A percentile compares a stretch with the other conserved stretches of the same genome.
Evolutionary conservation across 805 yeast genomes (phyloP).

Genomic region (Saccharomycopsis sp.): DNA sequence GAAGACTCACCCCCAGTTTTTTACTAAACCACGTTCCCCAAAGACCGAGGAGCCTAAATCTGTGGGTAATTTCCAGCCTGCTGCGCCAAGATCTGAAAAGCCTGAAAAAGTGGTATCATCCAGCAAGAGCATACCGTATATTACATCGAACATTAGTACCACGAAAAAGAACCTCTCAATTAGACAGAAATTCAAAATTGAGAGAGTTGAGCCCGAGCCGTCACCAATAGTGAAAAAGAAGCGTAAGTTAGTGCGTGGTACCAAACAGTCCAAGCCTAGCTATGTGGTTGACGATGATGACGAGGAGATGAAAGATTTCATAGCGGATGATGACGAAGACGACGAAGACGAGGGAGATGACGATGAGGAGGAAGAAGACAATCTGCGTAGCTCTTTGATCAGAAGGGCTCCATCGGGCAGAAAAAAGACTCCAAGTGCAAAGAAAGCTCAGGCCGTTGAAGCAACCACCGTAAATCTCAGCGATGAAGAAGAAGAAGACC

Average conservation of each 20-base stretch:
- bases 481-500: conserved; percentile 28
- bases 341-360: conserved; percentile 45
- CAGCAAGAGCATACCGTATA: background rate
- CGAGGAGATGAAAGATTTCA: conserved; percentile 22
- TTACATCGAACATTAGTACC: conserved; percentile 11
- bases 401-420: background rate
- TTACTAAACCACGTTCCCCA: conserved; percentile 2
- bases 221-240: conserved; percentile 26
- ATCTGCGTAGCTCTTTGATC: conserved; percentile 11
- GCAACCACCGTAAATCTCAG: conserved; percentile 12
- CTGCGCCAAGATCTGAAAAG: background rate
- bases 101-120: background rate
- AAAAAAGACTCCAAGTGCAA: background rate
- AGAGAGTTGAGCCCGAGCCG: conserved; percentile 6
- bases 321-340: conserved; percentile 26
- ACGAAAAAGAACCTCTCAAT: conserved; percentile 11
- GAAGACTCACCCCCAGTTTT: conserved; percentile 19
- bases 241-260: conserved; percentile 36
- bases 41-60: background rate
- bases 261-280: conserved; percentile 26
- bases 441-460: background rate
- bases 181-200: conserved; percentile 19
- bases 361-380: conserved; percentile 40
- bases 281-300: conserved; percentile 26
- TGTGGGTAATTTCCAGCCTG: background rate